A percentile compares a stretch with the other conserved stretches of the same genome.
Conservation (phyloP, 2,329 filamentous ascomycete genomes). For the Colletotrichum trifolii region DNA sequence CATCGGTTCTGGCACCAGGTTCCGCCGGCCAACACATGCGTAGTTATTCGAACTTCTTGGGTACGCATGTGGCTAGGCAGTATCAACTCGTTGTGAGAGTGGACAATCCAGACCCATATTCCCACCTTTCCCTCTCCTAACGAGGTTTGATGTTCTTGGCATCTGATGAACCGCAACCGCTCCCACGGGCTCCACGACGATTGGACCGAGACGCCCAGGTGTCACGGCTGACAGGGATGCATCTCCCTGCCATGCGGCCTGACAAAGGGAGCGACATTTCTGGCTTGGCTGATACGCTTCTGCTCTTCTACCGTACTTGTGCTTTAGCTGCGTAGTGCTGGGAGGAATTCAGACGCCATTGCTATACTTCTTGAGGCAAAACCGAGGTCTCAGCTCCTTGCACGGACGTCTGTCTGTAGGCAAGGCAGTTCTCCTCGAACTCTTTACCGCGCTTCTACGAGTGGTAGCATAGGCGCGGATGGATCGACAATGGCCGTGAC, state of each 20-base stretch:
- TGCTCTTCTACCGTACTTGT: neutral
- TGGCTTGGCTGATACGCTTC: slow-evolving; percentile 16
- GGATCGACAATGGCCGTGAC: no score
- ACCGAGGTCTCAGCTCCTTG: slow-evolving; percentile 5
- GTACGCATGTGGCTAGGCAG: slow-evolving; percentile 13
- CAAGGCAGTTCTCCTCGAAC: neutral
- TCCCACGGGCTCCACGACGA: neutral
- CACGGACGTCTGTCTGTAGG: neutral
- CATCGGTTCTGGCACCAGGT: slow-evolving; percentile 6
- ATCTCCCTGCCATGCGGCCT: slow-evolving; percentile 13
- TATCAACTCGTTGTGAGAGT: neutral
- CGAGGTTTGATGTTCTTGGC: slow-evolving; percentile 10
- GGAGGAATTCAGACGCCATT: neutral
- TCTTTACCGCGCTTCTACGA: neutral
- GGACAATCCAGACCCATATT: no score
- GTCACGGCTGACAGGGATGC: slow-evolving; percentile 16
- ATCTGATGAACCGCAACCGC: slow-evolving; percentile 14
- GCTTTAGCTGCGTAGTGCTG: neutral
- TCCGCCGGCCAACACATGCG: no score
- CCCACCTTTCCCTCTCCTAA: neutral
- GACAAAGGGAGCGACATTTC: slow-evolving; percentile 9
- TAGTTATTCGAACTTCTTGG: no score
- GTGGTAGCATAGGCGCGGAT: neutral
- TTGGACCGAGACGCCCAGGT: slow-evolving; percentile 5
- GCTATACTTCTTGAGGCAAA: slow-evolving; percentile 9